Base-by-base conservation (phyloP, 176 grass and related monocot species). In the Musa itinerans region DNA sequence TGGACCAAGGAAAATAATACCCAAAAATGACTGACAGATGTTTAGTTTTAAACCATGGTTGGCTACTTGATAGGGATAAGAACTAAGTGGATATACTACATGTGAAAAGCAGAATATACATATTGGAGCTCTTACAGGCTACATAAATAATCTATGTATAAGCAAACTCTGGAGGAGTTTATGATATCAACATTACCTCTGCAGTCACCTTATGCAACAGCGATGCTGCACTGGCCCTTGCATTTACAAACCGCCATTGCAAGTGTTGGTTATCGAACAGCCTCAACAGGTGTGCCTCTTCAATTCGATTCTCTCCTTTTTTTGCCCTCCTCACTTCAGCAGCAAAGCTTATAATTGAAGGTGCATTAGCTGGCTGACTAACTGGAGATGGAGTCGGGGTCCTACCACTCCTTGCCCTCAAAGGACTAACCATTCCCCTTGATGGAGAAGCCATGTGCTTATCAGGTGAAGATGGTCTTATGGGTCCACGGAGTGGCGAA, bases 281-380 rank as follows among this genome's bases (percentile, higher is more conserved):
- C 68, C 96, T 84, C 76, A 94, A 77, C 71, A 78, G 86, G 78
- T 99, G 96, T 68, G 96, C 96, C 75, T 99, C 90, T 74, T 99
- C 91, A 49, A 99, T 95, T 75, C 89, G 81, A 86, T 81, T 91
- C 61, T 99, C 96, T 20, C 96, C 96, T 73, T 89, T 95, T 85
- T 89, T 99, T 0, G 91, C 86, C 73, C 96, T 99, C 76, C 96
- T 99, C 54, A 99, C 88, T 84, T 92, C 96, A 2, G 86, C 88
- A 1, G 96, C 96, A 71, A 99, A 99, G 80, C 90, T 95, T 22
- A 99, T 89, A 62, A 99, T 99, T 53, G 96, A 99, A 26, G 96
- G 96, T 1, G 91, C 96, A 77, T 91, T 95, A 25, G 78, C 86
- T 9, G 79, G 81, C 56, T 83, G 80, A 50, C 80, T 71, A 83